A percentile compares a stretch with the other conserved stretches of the same genome.
Conservation (phyloP, 176 grass and related monocot genomes). For the Puya raimondii region DNA sequence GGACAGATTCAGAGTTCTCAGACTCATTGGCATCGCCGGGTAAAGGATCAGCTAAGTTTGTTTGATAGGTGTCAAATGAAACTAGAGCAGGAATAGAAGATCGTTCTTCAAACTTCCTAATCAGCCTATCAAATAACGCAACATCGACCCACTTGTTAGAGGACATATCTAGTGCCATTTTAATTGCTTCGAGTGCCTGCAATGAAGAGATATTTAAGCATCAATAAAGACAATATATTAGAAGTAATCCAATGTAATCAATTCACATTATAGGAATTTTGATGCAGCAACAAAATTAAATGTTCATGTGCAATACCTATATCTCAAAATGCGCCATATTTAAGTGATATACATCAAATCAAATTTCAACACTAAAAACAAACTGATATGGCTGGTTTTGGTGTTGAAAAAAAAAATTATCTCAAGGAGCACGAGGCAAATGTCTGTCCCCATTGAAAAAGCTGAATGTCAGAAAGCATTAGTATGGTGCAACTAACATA, state of each 20-base stretch:
- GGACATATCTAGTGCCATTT: constrained; percentile 70
- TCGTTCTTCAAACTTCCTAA: constrained; percentile 44
- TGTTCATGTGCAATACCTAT: not conserved
- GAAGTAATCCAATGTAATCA: not conserved
- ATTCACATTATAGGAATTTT: not conserved
- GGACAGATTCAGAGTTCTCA: constrained; percentile 1
- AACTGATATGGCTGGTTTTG: not conserved
- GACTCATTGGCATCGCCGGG: constrained; percentile 27
- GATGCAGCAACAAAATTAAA: not conserved
- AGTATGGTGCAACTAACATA: no score
- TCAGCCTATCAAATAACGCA: constrained; percentile 66
- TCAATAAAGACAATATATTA: not conserved
- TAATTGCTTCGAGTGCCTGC: constrained; percentile 79
- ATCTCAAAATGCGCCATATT: not conserved
- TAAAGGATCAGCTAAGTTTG: constrained; percentile 22
- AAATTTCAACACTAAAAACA: not conserved
- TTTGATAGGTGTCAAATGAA: constrained; percentile 20
- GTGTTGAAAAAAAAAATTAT: no score
- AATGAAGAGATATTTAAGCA: constrained; percentile 18
- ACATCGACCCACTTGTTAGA: constrained; percentile 48
- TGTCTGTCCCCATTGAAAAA: no score
- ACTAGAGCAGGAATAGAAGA: constrained; percentile 8
- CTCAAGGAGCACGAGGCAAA: no score
- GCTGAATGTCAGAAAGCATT: no score
- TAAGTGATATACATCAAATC: not conserved